phyloP scores from a whole-genome alignment of 257 asterid species.

The Mitragyna speciosa region DNA sequence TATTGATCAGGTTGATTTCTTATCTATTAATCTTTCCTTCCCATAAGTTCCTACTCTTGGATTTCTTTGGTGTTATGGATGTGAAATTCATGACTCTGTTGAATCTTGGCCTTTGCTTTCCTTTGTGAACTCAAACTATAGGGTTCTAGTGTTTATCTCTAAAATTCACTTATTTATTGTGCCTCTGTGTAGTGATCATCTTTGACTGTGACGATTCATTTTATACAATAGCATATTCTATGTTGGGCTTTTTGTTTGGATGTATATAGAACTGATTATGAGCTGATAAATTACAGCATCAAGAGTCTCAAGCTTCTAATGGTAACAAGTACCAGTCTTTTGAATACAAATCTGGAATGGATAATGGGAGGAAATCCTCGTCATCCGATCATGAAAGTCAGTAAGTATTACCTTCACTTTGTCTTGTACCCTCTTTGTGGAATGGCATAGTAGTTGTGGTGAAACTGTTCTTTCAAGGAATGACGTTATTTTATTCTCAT shows the following conservation, averaged over 20 bases:
- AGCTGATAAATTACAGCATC: constrained; percentile 63
- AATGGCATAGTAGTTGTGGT: background rate
- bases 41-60: background rate
- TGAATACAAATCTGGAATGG: constrained; percentile 70
- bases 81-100: background rate
- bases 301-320: constrained; percentile 55
- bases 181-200: background rate
- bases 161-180: background rate
- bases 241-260: constrained; percentile 22
- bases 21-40: constrained; percentile 10
- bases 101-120: too few relatives aligned
- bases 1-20: constrained; percentile 73
- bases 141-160: background rate
- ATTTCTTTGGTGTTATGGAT: background rate
- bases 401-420: constrained; percentile 48
- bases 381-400: constrained; percentile 90
- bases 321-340: constrained; percentile 66
- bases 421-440: background rate
- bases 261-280: constrained; percentile 29
- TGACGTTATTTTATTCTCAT: background rate
- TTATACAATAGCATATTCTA: background rate
- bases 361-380: constrained; percentile 61
- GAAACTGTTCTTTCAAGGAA: background rate
- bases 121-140: too few relatives aligned
- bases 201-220: constrained; percentile 11